A percentile compares a stretch with the other conserved stretches of the same genome.
These are phyloP conservation scores for Pythium rishiriense DNA, from an alignment of 352 stramenopile genomes.

Conservation along the genomic window DNA sequence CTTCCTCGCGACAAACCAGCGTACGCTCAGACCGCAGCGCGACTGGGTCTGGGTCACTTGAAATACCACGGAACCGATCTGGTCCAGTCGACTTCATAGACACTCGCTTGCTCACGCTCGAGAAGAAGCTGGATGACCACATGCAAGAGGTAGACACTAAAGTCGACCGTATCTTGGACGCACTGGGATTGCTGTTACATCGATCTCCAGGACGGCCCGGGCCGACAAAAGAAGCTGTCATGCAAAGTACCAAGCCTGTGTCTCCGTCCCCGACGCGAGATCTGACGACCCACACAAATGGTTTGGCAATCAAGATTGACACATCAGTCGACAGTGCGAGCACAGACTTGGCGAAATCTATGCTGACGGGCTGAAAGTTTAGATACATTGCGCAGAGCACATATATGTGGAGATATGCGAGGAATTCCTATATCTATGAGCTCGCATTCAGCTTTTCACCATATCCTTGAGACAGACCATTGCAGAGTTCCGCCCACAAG, in stretches of 20 bases:
- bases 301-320: not conserved
- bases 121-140: conserved; percentile 19
- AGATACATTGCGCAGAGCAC: not conserved
- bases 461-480: conserved; percentile 74
- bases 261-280: not conserved
- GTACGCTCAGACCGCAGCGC: not conserved
- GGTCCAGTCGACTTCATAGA: conserved; percentile 6
- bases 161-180: conserved; percentile 17
- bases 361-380: not conserved
- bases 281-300: not conserved
- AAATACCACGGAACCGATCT: not conserved
- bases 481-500: conserved; percentile 83
- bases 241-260: not conserved
- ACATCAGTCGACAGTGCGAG: not conserved
- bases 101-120: conserved; percentile 1
- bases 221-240: not conserved
- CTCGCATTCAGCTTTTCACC: no score
- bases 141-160: conserved; percentile 20
- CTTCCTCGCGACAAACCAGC: not conserved
- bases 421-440: no score
- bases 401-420: not conserved
- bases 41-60: not conserved
- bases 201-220: not conserved
- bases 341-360: not conserved
- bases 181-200: conserved; percentile 3